These are phyloP conservation scores for Botrytis paeoniae DNA, from an alignment of 2,329 filamentous ascomycete species.

Conservation along the genomic window DNA sequence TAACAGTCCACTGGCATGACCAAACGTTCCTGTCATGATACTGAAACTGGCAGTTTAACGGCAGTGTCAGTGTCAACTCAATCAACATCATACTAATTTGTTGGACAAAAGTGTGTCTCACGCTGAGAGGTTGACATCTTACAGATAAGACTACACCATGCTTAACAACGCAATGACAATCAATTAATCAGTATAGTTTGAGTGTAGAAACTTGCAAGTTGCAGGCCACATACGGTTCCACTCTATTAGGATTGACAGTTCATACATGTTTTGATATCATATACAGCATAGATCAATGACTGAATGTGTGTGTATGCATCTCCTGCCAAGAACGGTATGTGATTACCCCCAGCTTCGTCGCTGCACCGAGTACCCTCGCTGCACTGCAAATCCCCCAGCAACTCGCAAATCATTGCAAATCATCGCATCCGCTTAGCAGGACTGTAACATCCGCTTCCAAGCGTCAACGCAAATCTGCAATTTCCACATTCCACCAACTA, in stretches of 20 bases:
- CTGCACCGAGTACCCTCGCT: neutral
- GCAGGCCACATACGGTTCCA: neutral
- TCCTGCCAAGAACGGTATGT: neutral
- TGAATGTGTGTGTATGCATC: neutral
- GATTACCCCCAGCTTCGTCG: neutral
- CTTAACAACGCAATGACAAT: neutral
- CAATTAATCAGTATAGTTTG: neutral
- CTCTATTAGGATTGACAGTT: constrained; percentile 2
- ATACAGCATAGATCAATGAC: neutral
- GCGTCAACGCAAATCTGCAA: neutral
- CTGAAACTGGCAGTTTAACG: neutral
- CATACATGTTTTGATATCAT: neutral
- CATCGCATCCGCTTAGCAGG: neutral
- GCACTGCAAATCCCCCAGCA: neutral
- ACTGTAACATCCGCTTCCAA: neutral
- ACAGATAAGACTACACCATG: neutral
- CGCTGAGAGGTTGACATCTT: neutral
- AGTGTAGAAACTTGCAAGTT: neutral
- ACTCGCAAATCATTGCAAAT: neutral
- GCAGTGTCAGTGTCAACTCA: neutral
- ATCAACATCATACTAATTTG: neutral
- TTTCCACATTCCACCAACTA: neutral
- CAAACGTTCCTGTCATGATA: neutral
- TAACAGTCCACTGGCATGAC: neutral
- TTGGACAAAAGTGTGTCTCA: constrained; percentile 1